Evolutionary conservation across 148 eudicot species (phyloP).

Genomic region (Linanthus parryae): DNA sequence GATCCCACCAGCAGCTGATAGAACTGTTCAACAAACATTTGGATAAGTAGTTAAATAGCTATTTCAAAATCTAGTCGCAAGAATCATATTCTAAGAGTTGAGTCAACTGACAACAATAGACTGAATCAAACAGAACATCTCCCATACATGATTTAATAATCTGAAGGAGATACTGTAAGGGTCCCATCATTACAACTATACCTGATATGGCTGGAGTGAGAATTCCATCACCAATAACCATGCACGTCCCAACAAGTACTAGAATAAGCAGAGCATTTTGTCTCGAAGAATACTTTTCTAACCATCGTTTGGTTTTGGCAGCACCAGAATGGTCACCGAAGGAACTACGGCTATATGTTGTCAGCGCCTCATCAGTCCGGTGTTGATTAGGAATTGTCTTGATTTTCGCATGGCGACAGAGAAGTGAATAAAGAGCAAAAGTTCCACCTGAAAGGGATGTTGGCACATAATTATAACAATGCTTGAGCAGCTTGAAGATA

Average conservation of each 20-base stretch:
- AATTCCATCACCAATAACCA: slow-evolving; percentile 95
- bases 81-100: no score
- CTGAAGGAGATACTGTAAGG: no score
- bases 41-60: no score
- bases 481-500: no score
- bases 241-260: slow-evolving; percentile 89
- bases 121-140: no score
- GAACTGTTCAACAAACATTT: slow-evolving; percentile 53
- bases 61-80: no score
- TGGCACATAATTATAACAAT: no score
- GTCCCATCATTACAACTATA: no score
- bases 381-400: slow-evolving; percentile 90
- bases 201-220: slow-evolving; percentile 99
- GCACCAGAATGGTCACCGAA: slow-evolving; percentile 73
- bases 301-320: slow-evolving; percentile 83
- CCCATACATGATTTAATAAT: no score
- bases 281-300: slow-evolving; percentile 60
- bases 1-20: slow-evolving; percentile 95
- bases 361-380: slow-evolving; percentile 90
- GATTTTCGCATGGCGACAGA: slow-evolving; percentile 89
- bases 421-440: slow-evolving; percentile 92
- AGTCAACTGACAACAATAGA: no score
- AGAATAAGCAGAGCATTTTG: slow-evolving; percentile 75
- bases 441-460: slow-evolving; percentile 66
- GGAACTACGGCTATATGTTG: slow-evolving; percentile 81